Conservation (phyloP, 768 basidiomycete species). For the Ephemerocybe angulata region DNA sequence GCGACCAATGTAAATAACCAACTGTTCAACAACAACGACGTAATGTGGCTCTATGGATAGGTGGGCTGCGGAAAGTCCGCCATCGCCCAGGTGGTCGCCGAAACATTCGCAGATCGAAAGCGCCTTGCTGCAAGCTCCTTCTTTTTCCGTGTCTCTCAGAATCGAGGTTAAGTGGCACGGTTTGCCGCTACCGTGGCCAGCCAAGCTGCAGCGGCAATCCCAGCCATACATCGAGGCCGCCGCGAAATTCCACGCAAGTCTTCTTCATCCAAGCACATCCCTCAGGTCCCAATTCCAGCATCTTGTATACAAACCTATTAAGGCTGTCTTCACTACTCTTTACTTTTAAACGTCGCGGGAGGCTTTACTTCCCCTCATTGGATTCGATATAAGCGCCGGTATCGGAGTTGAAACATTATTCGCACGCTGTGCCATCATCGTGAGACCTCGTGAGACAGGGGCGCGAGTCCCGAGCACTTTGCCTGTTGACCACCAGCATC, state of each 20-base stretch:
- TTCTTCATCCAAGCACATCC: background rate
- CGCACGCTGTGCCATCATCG: too few species aligned
- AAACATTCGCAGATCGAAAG: background rate
- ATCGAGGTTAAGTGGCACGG: background rate
- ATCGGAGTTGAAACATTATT: too few species aligned
- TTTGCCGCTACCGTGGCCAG: slow-evolving; percentile 14
- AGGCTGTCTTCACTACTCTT: too few species aligned
- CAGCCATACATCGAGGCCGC: background rate
- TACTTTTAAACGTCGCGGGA: too few species aligned
- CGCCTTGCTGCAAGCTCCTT: slow-evolving; percentile 14
- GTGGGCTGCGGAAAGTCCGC: slow-evolving; percentile 20
- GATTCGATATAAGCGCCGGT: too few species aligned
- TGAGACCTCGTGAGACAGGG: too few species aligned
- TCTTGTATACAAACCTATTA: slow-evolving; percentile 8
- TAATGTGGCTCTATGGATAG: slow-evolving; percentile 18
- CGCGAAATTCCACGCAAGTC: slow-evolving; percentile 3
- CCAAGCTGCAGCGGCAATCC: slow-evolving; percentile 9
- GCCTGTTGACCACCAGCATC: too few species aligned
- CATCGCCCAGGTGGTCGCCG: slow-evolving; percentile 14
- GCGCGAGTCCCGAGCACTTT: too few species aligned
- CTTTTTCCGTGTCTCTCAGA: slow-evolving; percentile 7
- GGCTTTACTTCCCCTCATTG: too few species aligned
- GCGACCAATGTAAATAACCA: too few species aligned
- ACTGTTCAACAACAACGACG: background rate
- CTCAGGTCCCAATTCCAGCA: slow-evolving; percentile 8